phyloP scores from a whole-genome alignment of 371 early-diverging fungal genomes.

The Entomophthora muscae region DNA sequence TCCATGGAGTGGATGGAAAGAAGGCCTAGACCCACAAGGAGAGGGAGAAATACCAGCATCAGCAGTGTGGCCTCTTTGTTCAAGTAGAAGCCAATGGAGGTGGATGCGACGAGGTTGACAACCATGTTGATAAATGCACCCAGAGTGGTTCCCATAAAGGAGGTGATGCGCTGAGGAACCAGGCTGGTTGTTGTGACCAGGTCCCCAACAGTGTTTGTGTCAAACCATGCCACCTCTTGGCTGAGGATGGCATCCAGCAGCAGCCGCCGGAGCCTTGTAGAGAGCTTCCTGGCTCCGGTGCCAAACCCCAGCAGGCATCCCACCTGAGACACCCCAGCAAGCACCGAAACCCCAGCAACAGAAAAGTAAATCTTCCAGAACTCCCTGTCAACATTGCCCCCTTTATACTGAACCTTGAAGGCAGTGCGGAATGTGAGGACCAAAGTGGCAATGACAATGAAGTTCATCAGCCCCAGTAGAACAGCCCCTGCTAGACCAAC shows the following conservation, averaged over 20 bases:
- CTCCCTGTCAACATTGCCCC: too few relatives aligned
- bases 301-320: conserved; percentile 22
- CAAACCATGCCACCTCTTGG: conserved; percentile 61
- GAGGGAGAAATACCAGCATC: conserved; percentile 28
- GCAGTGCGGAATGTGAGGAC: too few relatives aligned
- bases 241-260: conserved; percentile 33
- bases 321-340: conserved; percentile 24
- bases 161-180: conserved; percentile 48
- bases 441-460: too few relatives aligned
- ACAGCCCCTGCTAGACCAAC: too few relatives aligned
- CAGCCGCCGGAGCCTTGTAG: conserved; percentile 31
- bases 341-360: too few relatives aligned
- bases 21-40: conserved; percentile 14
- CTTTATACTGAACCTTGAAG: too few relatives aligned
- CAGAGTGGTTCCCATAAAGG: conserved; percentile 18
- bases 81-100: conserved; percentile 32
- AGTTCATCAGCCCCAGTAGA: too few relatives aligned
- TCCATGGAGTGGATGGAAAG: conserved; percentile 8
- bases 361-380: too few relatives aligned
- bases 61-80: conserved; percentile 51
- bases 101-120: conserved; percentile 2
- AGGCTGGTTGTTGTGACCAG: conserved; percentile 59
- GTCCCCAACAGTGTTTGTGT: conserved; percentile 58
- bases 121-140: conserved; percentile 11
- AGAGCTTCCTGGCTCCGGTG: conserved; percentile 30